Evolutionary conservation across 768 basidiomycete genomes (phyloP), one percentile per base, ranked within the genome.

Genomic region (Agrocybe pediades): DNA sequence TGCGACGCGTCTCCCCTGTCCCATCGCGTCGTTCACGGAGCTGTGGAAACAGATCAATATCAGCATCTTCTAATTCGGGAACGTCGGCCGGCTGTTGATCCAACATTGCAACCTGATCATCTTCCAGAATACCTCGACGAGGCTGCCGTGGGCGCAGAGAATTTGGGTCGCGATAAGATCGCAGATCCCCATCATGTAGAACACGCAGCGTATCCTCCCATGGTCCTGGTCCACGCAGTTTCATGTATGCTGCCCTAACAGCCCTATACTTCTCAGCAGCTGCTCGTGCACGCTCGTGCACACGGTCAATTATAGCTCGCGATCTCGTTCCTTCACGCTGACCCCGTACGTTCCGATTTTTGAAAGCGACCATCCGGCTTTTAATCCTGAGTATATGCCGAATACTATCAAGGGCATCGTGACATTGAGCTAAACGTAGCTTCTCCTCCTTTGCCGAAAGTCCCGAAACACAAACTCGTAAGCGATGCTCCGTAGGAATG

Each of bases 301-400:
- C 41, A 9, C 57, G 20, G 25, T 53, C 52, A 6, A 60, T 60
- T 6, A 53, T 39, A 0, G 53, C 46, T 2, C 39, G 36, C 0
- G 56, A 54, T 9, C 54, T 43, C 11, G 53, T 59, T 2, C 53
- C 53, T 9, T 59, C 49, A 6, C 53, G 21, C n/a, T 54, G 49
- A 0, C 57, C 54, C 3, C 49, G 44, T 13, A 44, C 17, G 20
- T 55, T 46, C 21, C 52, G 46, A 23, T 60, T 36, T 41, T 57
- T 60, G 41, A 41, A 51, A 9, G n/a, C 6, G 6, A 51, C 16
- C 24, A 51, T 25, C 1, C 49, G 13, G 6, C 6, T 19, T 40
- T 44, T 52, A 15, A 53, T 13, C 13, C 23, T 43, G 17, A 48
- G 47, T 4, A 48, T 46, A 0, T 44, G 42, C 9, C 55, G 49